A percentile compares a stretch with the other conserved stretches of the same genome.
These are phyloP conservation scores for Neotropicomus parvogracilis DNA, from an alignment of 1,284 basidiomycete species.

Conservation along the genomic window DNA sequence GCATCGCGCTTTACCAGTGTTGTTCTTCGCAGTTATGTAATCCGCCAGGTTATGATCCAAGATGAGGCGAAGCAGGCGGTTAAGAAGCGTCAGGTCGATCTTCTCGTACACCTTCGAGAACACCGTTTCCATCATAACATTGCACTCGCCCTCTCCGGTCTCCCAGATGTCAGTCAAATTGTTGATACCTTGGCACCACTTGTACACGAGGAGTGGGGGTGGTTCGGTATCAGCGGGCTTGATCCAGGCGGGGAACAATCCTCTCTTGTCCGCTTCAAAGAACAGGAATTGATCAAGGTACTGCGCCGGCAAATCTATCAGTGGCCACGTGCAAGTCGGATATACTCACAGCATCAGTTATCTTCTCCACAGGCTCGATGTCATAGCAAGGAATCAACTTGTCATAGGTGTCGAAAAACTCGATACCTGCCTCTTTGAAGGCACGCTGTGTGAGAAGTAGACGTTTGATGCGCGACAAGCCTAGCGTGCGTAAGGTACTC, in stretches of 20 bases:
- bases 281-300: constrained; percentile 91
- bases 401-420: constrained; percentile 94
- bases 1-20: constrained; percentile 53
- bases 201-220: constrained; percentile 93
- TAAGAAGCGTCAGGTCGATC: constrained; percentile 91
- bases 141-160: constrained; percentile 92
- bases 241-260: constrained; percentile 96
- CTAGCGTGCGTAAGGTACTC: constrained; percentile 33
- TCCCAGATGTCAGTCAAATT: constrained; percentile 96
- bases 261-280: constrained; percentile 94
- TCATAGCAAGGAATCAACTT: constrained; percentile 98
- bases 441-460: constrained; percentile 91
- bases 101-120: constrained; percentile 96
- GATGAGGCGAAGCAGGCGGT: constrained; percentile 89
- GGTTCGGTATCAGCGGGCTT: constrained; percentile 96
- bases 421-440: constrained; percentile 97
- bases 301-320: constrained; percentile 35
- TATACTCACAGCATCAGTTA: constrained; percentile 81
- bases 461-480: constrained; percentile 94
- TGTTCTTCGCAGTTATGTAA: constrained; percentile 98
- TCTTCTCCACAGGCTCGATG: constrained; percentile 98
- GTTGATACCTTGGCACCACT: constrained; percentile 95
- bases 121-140: constrained; percentile 97
- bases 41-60: constrained; percentile 97
- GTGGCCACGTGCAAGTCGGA: background rate